These are phyloP conservation scores for Hansenula anomala DNA, from an alignment of 1,139 yeast genomes.

Conservation along the genomic window DNA sequence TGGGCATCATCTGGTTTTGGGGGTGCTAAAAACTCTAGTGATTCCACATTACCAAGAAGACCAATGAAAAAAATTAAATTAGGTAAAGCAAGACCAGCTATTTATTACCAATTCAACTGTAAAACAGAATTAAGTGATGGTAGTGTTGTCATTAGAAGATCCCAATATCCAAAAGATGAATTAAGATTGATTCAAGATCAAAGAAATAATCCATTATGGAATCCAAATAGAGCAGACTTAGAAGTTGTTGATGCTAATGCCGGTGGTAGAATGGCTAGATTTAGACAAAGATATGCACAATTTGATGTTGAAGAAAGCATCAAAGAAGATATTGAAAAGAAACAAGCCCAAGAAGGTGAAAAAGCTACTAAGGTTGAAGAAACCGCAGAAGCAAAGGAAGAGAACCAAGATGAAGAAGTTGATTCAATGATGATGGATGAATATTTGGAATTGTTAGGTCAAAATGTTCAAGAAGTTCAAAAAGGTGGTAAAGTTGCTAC, in stretches of 20 bases:
- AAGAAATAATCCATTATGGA: constrained; percentile 83
- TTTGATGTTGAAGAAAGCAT: constrained; percentile 33
- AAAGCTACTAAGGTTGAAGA: constrained; percentile 17
- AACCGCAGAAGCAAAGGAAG: constrained; percentile 9
- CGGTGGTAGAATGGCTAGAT: constrained; percentile 80
- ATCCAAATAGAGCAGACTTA: constrained; percentile 77
- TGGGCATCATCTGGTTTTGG: background rate
- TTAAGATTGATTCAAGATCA: constrained; percentile 84
- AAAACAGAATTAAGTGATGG: constrained; percentile 90
- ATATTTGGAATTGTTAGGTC: constrained; percentile 58
- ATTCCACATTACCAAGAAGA: constrained; percentile 27
- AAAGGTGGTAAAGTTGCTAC: constrained; percentile 57
- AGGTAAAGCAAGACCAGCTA: constrained; percentile 90
- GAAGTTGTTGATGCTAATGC: constrained; percentile 74
- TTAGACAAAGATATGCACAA: constrained; percentile 69
- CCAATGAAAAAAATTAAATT: constrained; percentile 33
- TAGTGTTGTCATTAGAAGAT: constrained; percentile 74
- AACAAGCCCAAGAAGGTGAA: background rate
- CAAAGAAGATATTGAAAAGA: constrained; percentile 1
- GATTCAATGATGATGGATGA: constrained; percentile 41
- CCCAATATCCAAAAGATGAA: constrained; percentile 87
- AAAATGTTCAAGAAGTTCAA: constrained; percentile 57
- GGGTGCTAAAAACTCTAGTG: background rate
- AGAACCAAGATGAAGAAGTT: too few relatives aligned
- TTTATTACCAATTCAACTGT: constrained; percentile 85